Evolutionary conservation across 2,329 filamentous ascomycete genomes (phyloP).

Genomic region (Drechslera avenae): DNA sequence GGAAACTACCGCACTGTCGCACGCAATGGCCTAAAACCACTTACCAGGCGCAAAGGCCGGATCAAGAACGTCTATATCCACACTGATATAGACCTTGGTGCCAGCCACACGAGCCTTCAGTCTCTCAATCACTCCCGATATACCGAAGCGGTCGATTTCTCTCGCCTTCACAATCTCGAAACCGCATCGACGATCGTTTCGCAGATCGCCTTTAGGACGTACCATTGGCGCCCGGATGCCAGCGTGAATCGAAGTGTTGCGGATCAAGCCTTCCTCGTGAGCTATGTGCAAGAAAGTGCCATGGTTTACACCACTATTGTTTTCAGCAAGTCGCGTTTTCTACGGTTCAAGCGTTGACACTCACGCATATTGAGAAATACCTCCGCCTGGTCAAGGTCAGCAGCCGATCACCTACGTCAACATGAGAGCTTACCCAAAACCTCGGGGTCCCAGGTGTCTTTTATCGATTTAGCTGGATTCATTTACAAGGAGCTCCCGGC

Average conservation of each 20-base stretch:
- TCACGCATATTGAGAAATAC: conserved; percentile 64
- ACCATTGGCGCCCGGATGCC: conserved; percentile 63
- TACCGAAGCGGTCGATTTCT: conserved; percentile 58
- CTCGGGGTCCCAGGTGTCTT: conserved; percentile 62
- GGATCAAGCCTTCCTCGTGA: conserved; percentile 65
- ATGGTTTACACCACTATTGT: conserved; percentile 59
- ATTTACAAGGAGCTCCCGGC: neutral
- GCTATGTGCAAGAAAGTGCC: conserved; percentile 67
- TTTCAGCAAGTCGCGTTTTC: conserved; percentile 5
- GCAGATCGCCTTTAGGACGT: conserved; percentile 57
- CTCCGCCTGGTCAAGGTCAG: conserved; percentile 52
- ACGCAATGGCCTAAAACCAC: conserved; percentile 11
- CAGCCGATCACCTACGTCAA: neutral
- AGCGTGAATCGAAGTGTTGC: conserved; percentile 65
- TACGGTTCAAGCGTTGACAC: conserved; percentile 24
- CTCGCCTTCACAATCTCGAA: conserved; percentile 63
- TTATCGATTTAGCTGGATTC: neutral
- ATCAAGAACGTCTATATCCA: conserved; percentile 64
- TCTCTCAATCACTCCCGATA: conserved; percentile 54
- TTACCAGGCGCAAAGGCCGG: conserved; percentile 60
- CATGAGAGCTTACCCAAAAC: conserved; percentile 52
- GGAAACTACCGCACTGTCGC: neutral
- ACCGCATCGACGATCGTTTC: conserved; percentile 64
- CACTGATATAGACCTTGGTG: conserved; percentile 61
- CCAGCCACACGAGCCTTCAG: conserved; percentile 58